Base-by-base conservation (phyloP, 2,329 filamentous ascomycete species). In the Fusarium camptoceras region DNA sequence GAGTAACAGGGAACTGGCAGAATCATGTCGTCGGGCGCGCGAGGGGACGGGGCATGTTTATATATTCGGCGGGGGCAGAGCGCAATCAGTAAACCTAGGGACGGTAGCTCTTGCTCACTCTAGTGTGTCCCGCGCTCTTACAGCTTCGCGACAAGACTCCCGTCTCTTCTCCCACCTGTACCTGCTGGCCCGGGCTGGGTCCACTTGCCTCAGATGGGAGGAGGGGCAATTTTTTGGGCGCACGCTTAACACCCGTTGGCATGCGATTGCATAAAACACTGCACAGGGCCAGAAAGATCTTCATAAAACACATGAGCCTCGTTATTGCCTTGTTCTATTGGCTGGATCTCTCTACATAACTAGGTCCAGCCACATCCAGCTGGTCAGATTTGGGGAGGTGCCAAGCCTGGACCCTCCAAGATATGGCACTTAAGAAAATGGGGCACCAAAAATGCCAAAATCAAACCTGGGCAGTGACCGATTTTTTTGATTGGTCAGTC, bases 41-140 rank as follows among this genome's bases (percentile, higher is more conserved):
- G 83, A 80, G 82, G 82, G 82, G 78, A 78, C 61, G 78, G 83
- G 82, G 80, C 79, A 80, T 86, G 84, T 87, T 89, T 88, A 88
- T 89, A 89, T 88, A 84, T 83, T 81, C 82, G 84, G 85, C 85
- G 83, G 83, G 82, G 81, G 79, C 82, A 81, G 80, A 82, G 79
- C 83, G 82, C 85, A 87, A 87, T 87, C 85, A 87, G 84, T 87
- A 60, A 60, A 56, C 25, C 20, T 39, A 61, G 37, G 56, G 58
- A 63, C 57, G 48, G 57, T 60, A 85, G 74, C 69, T 76, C 70
- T 68, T 70, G 66, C 68, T 74, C 66, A 18, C 18, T 37, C 34
- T 63, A 53, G 53, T 48, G 63, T 58, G 46, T 53, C 46, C 61
- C 55, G 27, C 55, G 47, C 64, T 75, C 71, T 73, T 64, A 68